Conservation (phyloP, 257 asterid species). For the Nicotiana tomentosiformis region DNA sequence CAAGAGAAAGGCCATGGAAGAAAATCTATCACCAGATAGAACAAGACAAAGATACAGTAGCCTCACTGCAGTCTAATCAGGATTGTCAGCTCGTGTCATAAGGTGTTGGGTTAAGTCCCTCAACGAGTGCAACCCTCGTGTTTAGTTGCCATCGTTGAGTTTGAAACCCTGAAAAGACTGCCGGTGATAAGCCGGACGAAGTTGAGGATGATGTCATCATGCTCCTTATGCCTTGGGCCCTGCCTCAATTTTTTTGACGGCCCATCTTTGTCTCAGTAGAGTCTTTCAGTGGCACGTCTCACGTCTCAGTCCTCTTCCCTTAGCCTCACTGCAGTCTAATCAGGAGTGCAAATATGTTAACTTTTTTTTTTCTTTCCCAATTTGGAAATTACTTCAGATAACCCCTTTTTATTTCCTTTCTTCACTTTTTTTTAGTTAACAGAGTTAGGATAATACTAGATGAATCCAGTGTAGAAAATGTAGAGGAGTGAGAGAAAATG, state of each 20-base stretch:
- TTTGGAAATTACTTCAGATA: background rate
- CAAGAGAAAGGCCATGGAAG: slow-evolving; percentile 32
- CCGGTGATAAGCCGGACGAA: too few species aligned
- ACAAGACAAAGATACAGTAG: slow-evolving; percentile 32
- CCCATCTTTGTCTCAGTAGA: too few species aligned
- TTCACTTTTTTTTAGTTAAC: slow-evolving; percentile 1
- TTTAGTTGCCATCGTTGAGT: too few species aligned
- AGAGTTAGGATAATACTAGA: slow-evolving; percentile 14
- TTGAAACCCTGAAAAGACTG: too few species aligned
- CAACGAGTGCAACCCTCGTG: too few species aligned
- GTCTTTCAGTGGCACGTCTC: too few species aligned
- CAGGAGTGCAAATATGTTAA: background rate
- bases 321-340: slow-evolving; percentile 13
- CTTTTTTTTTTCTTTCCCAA: background rate
- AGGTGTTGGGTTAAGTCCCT: too few species aligned
- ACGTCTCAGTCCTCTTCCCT: too few species aligned
- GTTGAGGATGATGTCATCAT: too few species aligned
- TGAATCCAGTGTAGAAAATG: background rate
- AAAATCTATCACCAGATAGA: slow-evolving; percentile 34
- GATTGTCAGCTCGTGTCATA: too few species aligned
- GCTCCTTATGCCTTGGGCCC: too few species aligned
- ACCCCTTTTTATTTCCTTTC: background rate
- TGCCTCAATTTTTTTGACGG: too few species aligned
- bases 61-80: slow-evolving; percentile 13
- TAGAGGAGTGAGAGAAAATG: background rate